Evolutionary conservation across 176 grass and related monocot species (phyloP), one percentile per base, ranked within the genome.

Genomic region (Aegilops umbellulata): DNA sequence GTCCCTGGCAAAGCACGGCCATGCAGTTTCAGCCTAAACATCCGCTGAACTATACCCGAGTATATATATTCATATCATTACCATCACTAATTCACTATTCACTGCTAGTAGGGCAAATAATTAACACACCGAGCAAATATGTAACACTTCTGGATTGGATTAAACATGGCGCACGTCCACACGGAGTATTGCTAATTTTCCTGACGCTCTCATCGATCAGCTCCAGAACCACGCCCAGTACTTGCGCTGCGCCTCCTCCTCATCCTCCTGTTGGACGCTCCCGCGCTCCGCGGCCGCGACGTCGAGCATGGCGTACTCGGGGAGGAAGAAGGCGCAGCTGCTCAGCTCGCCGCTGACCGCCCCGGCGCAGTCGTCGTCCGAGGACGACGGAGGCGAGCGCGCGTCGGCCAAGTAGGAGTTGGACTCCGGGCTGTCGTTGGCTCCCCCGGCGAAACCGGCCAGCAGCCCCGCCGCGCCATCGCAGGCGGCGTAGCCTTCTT

Each of bases 281-380:
- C 27, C 26, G n/a, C 60, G 64, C 81, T 84, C 82, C 35, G 27
- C n/a, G 26, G 47, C 26, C 1, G 51, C 30, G 38, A 29, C 38
- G 72, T 14, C 55, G 14, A 86, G 79, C 73, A 26, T 14, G 16
- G 65, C 25, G 58, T 92, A 81, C 38, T 88, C 27, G 4, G 87
- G 34, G 30, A 90, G 86, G 80, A 78, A 71, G 84, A 89, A 89
- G 62, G 58, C 76, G 36, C 93, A 83, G 30, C 68, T 77, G 16
- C 22, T 42, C 23, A 87, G 86, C 12, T 78, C 75, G 38, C 81
- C 65, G 4, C 53, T 5, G 26, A 17, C 68, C 24, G 78, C 24
- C 35, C 26, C 78, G 30, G 76, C 62, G 20, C 58, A 86, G 13
- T 95, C 95, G 15, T 92, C 95, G 17, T 94, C 92, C 2, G 89